Evolutionary conservation across 2,329 filamentous ascomycete genomes (phyloP), one percentile per base, ranked within the genome.

Genomic region (Sphaerulina vaccinii): DNA sequence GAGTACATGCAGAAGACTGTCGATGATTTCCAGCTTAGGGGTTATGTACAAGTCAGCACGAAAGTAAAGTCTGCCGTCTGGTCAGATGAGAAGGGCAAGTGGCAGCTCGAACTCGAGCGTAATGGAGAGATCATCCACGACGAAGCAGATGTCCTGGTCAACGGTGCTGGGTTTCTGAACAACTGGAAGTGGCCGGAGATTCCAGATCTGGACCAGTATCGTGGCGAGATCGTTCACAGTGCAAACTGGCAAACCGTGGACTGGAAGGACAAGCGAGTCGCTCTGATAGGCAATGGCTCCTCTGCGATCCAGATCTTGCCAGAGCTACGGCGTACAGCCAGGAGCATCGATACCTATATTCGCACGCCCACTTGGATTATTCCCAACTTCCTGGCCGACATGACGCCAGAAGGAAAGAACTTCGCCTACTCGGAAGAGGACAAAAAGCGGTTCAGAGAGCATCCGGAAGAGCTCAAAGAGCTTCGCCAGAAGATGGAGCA

Each of bases 21-120:
- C 4, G 47, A 54, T 11, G 47, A 51, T 3, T 49, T 36, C 16
- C 41, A 47, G 15, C 8, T 55, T 36, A 38, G 45, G 37, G 42
- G 46, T 52, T 77, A 78, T 59, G 79, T 80, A 72, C 74, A 65
- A 2, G 77, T 80, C 65, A 73, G 75, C 51, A 75, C 72, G 5
- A 68, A 76, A 54, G 71, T 79, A 5, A 61, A 71, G 1, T 72
- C 72, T 3, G 73, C 73, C 15, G 71, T 73, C 35, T 80, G 77
- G 78, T 66, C 76, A 38, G 75, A 78, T 16, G 68, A 73, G 1
- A 63, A 59, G 2, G 76, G 75, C 2, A 67, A 75, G 53, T 80
- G 78, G 78, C 71, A 68, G 5, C 71, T 80, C n/a, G 75, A 71
- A 19, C 62, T 79, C 22, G 54, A 36, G 49, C 60, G 59, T 10